phyloP scores from a whole-genome alignment of 495 filamentous ascomycete genomes.

The Tuber calosporum region DNA sequence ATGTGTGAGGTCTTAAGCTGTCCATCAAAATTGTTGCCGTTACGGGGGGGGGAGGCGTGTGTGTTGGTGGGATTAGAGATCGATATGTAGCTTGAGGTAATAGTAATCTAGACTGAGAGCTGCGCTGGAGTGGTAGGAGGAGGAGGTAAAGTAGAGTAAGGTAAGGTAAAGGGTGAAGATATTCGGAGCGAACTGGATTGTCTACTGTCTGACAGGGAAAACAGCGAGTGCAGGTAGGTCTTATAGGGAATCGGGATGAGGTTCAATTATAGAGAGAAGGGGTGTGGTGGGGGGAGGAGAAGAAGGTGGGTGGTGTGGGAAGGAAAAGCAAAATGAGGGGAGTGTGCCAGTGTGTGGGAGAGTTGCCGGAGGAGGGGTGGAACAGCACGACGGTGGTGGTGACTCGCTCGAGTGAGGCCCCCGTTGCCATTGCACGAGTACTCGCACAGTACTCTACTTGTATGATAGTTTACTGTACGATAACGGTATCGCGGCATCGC shows the following conservation, averaged over 20 bases:
- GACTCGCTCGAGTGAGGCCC: conserved; percentile 1
- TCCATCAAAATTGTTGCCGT: conserved; percentile 32
- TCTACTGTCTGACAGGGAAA: not conserved
- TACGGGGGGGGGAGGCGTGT: conserved; percentile 31
- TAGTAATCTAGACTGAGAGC: not conserved
- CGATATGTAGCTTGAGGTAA: not conserved
- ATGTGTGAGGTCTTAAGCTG: conserved; percentile 35
- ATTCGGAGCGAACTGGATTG: not conserved
- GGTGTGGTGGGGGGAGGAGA: conserved; percentile 7
- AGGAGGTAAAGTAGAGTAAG: too few relatives aligned
- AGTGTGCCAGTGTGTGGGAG: conserved; percentile 3
- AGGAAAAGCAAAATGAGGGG: conserved; percentile 20
- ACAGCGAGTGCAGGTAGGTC: conserved; percentile 17
- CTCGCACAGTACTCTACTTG: too few relatives aligned
- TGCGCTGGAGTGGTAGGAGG: not conserved
- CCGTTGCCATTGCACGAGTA: not conserved
- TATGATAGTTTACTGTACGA: conserved; percentile 7
- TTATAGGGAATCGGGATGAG: conserved; percentile 16
- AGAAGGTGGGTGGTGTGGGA: too few relatives aligned
- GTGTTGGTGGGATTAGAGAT: conserved; percentile 17
- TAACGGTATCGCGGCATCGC: too few relatives aligned
- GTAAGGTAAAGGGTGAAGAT: not conserved
- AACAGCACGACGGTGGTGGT: not conserved
- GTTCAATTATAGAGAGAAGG: not conserved
- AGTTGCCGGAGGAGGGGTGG: conserved; percentile 3